Evolutionary conservation across 2,329 filamentous ascomycete species (phyloP), one percentile per base, ranked within the genome.

Genomic region (Microthyrium microscopicum): DNA sequence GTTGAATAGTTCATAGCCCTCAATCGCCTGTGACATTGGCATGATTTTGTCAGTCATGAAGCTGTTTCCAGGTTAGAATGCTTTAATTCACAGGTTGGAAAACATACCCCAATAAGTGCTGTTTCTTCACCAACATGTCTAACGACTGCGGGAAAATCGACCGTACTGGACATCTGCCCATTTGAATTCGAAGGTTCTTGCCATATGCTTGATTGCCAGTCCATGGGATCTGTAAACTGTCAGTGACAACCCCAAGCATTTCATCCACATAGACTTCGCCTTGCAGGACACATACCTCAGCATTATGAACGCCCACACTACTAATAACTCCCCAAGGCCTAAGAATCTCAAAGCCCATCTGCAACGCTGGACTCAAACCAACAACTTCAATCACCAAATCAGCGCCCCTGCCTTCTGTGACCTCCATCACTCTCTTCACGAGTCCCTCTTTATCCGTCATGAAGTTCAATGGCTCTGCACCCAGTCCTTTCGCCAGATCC

Each of bases 401-500:
- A 11, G 84, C 84, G 5, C 85, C 85, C 25, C 85, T 66, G 5
- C 83, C 83, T 12, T 77, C 65, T 0, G 82, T 89, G 30, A 76
- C 68, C 43, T 80, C 77, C 47, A 73, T 73, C 34, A 93, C 73
- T 34, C 77, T 68, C 43, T 67, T 63, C 11, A 20, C 36, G 13
- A 38, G 26, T n/a, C 28, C 36, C 18, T 38, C 31, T 16, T 27
- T 35, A 39, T 81, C 70, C 2, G 61, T 71, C 47, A 67, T 56
- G 54, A 87, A 87, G 51, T 92, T 85, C 55, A 84, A 73, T 1
- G 81, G 75, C 53, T 87, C 82, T 3, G 82, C 85, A 3, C 84
- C 84, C 1, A 93, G 61, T 3, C 60, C 64, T 49, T 63, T 68
- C 17, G 84, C 85, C 26, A 81, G 62, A 33, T 77, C 72, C 26